Evolutionary conservation across 2,329 filamentous ascomycete species (phyloP).

Genomic region (Elsinoe arachidis): DNA sequence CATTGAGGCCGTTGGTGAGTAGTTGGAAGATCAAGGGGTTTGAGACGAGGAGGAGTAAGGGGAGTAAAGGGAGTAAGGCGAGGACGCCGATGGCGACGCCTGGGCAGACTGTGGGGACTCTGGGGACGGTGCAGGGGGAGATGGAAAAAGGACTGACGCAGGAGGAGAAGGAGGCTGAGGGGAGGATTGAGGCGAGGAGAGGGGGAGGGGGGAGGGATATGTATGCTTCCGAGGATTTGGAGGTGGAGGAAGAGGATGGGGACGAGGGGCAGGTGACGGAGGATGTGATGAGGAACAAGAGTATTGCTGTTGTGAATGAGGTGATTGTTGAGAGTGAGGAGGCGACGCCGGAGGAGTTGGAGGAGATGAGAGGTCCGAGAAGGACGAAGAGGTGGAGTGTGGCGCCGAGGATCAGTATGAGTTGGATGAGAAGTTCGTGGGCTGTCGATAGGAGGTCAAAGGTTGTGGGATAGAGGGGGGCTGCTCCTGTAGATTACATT

Average conservation of each 20-base stretch:
- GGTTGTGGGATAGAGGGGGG: neutral
- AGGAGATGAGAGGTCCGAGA: neutral
- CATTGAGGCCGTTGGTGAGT: slow-evolving; percentile 27
- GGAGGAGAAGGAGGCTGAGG: neutral
- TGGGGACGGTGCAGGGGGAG: neutral
- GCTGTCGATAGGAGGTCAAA: neutral
- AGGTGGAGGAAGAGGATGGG: neutral
- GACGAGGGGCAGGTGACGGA: neutral
- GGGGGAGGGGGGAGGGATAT: neutral
- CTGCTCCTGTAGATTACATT: too few species aligned
- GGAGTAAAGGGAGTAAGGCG: neutral
- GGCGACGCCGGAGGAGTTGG: neutral
- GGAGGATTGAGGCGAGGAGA: neutral
- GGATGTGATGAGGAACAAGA: neutral
- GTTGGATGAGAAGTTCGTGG: neutral
- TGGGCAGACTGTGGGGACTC: neutral
- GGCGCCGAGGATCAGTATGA: slow-evolving; percentile 4
- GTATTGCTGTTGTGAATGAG: slow-evolving; percentile 8
- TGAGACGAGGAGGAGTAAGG: neutral
- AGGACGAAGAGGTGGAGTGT: neutral
- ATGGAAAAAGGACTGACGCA: neutral
- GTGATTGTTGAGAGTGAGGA: slow-evolving; percentile 6
- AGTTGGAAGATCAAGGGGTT: neutral
- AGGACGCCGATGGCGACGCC: neutral
- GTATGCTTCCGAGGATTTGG: neutral